Evolutionary conservation across 2,329 filamentous ascomycete species (phyloP).

Genomic region (Paecilomyces formosus): DNA sequence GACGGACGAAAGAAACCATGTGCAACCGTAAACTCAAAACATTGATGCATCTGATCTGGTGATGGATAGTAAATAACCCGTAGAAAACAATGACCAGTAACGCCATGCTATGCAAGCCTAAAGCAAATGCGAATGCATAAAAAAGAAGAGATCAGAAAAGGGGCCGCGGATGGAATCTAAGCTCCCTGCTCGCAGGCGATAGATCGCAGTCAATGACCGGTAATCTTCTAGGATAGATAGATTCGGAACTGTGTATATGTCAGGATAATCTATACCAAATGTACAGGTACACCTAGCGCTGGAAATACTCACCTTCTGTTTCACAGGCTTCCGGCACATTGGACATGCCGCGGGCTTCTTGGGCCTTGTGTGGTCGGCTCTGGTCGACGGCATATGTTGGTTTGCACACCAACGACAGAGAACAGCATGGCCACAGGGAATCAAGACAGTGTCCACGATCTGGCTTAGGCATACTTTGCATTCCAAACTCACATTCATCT

Average conservation of each 20-base stretch:
- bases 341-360: conserved; percentile 15
- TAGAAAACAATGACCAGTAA: background rate
- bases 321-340: conserved; percentile 20
- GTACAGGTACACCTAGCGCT: background rate
- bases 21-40: background rate
- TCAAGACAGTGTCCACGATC: conserved; percentile 42
- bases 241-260: conserved; percentile 3
- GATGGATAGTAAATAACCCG: background rate
- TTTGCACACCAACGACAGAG: conserved; percentile 51
- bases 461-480: conserved; percentile 50
- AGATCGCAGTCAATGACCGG: background rate
- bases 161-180: background rate
- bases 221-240: conserved; percentile 1
- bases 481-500: conserved; percentile 44
- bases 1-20: background rate
- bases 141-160: background rate
- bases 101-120: conserved; percentile 2
- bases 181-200: background rate
- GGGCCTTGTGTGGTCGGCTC: conserved; percentile 22
- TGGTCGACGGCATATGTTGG: conserved; percentile 39
- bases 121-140: background rate
- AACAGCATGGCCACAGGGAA: conserved; percentile 49
- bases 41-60: background rate
- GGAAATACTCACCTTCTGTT: conserved; percentile 16
- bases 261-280: background rate